A percentile compares a stretch with the other conserved stretches of the same genome.
Evolutionary conservation across 805 yeast genomes (phyloP).

Genomic region (Saturnispora diversa): DNA sequence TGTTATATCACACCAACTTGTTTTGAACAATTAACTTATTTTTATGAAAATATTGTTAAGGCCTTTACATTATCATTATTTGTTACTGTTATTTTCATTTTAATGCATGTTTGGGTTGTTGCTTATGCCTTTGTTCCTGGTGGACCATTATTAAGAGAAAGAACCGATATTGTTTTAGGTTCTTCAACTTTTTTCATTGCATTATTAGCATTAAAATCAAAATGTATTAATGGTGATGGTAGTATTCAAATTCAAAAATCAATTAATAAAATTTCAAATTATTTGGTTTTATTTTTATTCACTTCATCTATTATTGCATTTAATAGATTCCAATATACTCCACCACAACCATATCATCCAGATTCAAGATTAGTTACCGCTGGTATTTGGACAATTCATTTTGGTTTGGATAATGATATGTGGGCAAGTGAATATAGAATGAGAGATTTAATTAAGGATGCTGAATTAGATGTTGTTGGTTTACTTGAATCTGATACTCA

Average conservation of each 20-base stretch:
- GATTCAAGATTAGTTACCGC: conserved; percentile 73
- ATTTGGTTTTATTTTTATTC: conserved; percentile 31
- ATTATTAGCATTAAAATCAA: conserved; percentile 37
- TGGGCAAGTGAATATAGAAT: conserved; percentile 94
- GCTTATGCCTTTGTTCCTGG: conserved; percentile 98
- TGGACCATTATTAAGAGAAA: conserved; percentile 80
- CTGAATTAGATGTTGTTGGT: conserved; percentile 88
- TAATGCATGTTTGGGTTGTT: conserved; percentile 93
- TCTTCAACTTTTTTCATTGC: conserved; percentile 44
- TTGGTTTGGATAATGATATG: conserved; percentile 95
- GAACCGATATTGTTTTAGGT: conserved; percentile 68
- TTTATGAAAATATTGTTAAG: conserved; percentile 43
- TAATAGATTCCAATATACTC: conserved; percentile 47
- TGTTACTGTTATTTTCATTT: conserved; percentile 44
- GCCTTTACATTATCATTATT: conserved; percentile 44
- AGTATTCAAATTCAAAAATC: conserved; percentile 5
- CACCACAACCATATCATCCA: conserved; percentile 63
- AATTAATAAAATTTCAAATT: conserved; percentile 19
- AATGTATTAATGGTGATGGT: not conserved
- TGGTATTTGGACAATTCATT: conserved; percentile 98
- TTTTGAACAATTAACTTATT: conserved; percentile 37
- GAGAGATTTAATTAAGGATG: conserved; percentile 73
- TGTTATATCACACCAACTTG: conserved; percentile 52
- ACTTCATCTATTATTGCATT: conserved; percentile 47
- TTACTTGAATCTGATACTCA: conserved; percentile 90